These are phyloP conservation scores for Rhodosporidiobolus odoratus DNA, from an alignment of 768 basidiomycete genomes.

Conservation along the genomic window DNA sequence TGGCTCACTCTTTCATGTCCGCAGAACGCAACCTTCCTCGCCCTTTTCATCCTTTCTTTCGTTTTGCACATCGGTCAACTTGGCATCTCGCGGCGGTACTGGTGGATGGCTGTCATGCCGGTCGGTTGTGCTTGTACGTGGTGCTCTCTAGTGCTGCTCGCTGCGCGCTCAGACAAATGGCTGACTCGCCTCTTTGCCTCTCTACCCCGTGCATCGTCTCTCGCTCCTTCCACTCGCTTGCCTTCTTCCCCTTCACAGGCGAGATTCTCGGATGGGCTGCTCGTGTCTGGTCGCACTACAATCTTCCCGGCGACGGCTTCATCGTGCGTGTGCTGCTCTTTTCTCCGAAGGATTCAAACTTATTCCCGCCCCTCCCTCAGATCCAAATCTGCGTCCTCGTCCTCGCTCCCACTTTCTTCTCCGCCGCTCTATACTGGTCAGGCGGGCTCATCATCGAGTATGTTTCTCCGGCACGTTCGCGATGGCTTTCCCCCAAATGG, in stretches of 20 bases:
- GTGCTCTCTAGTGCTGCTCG: background rate
- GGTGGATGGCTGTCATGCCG: constrained; percentile 17
- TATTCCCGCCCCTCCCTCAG: background rate
- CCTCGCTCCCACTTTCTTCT: constrained; percentile 32
- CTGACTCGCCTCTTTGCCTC: background rate
- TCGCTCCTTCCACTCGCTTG: background rate
- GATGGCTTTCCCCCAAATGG: constrained; percentile 12
- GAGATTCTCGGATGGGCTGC: constrained; percentile 2
- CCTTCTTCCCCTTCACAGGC: background rate
- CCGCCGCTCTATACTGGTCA: constrained; percentile 29
- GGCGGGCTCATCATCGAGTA: constrained; percentile 16
- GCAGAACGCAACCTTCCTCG: constrained; percentile 11
- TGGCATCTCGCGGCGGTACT: background rate
- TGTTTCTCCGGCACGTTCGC: background rate
- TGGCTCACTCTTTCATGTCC: background rate
- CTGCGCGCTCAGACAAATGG: background rate
- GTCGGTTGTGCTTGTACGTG: background rate
- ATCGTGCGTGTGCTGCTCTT: background rate
- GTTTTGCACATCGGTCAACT: constrained; percentile 9
- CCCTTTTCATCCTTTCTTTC: background rate
- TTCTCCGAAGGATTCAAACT: background rate
- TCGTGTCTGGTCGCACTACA: constrained; percentile 6
- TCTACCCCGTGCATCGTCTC: background rate
- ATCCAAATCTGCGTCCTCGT: constrained; percentile 23
- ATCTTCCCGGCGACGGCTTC: background rate